Base-by-base conservation (phyloP, 805 yeast genomes). In the Saturnispora kantuleensis region DNA sequence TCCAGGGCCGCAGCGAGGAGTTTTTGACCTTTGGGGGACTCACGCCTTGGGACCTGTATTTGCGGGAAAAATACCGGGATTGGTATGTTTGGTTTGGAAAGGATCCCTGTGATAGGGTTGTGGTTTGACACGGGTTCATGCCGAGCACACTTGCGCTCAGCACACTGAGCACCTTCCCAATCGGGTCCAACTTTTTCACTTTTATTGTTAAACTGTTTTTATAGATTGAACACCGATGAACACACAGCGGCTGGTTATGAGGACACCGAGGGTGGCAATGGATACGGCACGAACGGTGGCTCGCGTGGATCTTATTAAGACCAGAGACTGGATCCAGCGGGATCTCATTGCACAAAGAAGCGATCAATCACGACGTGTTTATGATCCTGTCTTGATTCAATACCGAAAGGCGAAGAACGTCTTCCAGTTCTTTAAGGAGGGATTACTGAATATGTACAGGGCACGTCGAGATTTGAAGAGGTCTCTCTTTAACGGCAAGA, bases 81-180 rank as follows among this genome's bases (percentile, higher is more conserved):
- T 84, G 93, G 93, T 60, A 68, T 7, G 61, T 80, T 1, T 73
- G 79, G 77, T 84, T 75, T 51, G 84, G 82, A 0, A 71, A 70
- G 37, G 94, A 84, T 58, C 73, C 75, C 1, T 69, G 84, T 6
- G 88, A 82, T 51, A 67, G 48, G 60, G 46, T 77, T 2, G 45
- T 50, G 3, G 0, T 43, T 12, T 43, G 34, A 38, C 28, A 4
- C 31, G 37, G 26, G 5, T 21, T 21, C 8, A 4, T 2, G 26
- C 26, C 9, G 15, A 15, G 28, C 26, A 15, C 26, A 5, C 5
- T 17, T 17, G 18, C 18, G 18, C 36, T 34, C 18, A 34, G 36
- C 36, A 11, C 18, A 34, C 16, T 15, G 15, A 15, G 28, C 26
- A 15, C 26, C 17, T 36, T 37, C 30, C 26, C 26, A 21, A 21